Evolutionary conservation across 805 yeast genomes (phyloP).

Genomic region (Diddensiella caesifluorescens): DNA sequence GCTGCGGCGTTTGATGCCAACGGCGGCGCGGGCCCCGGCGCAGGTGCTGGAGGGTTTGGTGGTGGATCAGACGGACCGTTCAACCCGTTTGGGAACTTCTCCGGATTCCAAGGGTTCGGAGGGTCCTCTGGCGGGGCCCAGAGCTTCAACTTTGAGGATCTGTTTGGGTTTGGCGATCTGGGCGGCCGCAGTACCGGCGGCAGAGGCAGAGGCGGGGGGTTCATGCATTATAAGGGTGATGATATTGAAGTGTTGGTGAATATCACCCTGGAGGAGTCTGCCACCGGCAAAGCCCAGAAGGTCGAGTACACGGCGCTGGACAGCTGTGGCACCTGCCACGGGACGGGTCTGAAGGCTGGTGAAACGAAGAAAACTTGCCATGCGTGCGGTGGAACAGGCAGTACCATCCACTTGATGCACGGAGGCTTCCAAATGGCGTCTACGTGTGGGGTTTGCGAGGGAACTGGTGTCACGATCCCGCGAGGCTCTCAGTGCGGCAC

Average conservation of each 20-base stretch:
- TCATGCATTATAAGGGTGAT: slow-evolving; percentile 82
- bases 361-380: slow-evolving; percentile 72
- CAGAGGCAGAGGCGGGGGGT: slow-evolving; percentile 42
- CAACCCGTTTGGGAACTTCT: slow-evolving; percentile 32
- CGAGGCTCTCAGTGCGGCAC: slow-evolving; percentile 62
- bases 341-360: slow-evolving; percentile 78
- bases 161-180: slow-evolving; percentile 47
- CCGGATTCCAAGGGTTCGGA: slow-evolving; percentile 35
- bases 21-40: slow-evolving; percentile 46
- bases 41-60: slow-evolving; percentile 43
- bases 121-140: slow-evolving; percentile 34
- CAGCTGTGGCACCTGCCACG: slow-evolving; percentile 73
- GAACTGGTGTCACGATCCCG: slow-evolving; percentile 76
- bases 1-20: slow-evolving; percentile 71
- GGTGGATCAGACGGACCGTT: slow-evolving; percentile 44
- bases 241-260: slow-evolving; percentile 75
- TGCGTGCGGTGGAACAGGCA: slow-evolving; percentile 91
- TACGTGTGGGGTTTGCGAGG: slow-evolving; percentile 82
- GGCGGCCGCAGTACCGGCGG: slow-evolving; percentile 30
- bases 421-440: slow-evolving; percentile 98
- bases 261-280: slow-evolving; percentile 75
- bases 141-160: slow-evolving; percentile 54
- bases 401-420: slow-evolving; percentile 72
- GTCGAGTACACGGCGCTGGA: slow-evolving; percentile 71
- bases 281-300: slow-evolving; percentile 60